phyloP scores from a whole-genome alignment of 345 rosid genomes.

The Brassica napus region Da-Ae NC_063437.1:800501-801000 shows the following conservation, averaged over 20 bases:
- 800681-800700: background rate
- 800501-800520: background rate
- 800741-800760: constrained; percentile 4
- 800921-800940: constrained; percentile 36
- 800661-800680: background rate
- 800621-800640: background rate
- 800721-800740: background rate
- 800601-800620: background rate
- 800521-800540: background rate
- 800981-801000: constrained; percentile 19
- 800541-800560: background rate
- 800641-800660: background rate
- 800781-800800: background rate
- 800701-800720: background rate
- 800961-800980: constrained; percentile 12
- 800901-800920: constrained; percentile 36
- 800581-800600: background rate
- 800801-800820: background rate
- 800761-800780: background rate
- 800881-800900: constrained; percentile 42
- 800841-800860: constrained; percentile 13
- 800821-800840: background rate
- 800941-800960: constrained; percentile 15
- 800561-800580: background rate
- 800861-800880: constrained; percentile 38